A percentile compares a stretch with the other conserved stretches of the same genome.
Evolutionary conservation across 345 rosid genomes (phyloP).

Genomic region (Eucalyptus urophylla): DNA sequence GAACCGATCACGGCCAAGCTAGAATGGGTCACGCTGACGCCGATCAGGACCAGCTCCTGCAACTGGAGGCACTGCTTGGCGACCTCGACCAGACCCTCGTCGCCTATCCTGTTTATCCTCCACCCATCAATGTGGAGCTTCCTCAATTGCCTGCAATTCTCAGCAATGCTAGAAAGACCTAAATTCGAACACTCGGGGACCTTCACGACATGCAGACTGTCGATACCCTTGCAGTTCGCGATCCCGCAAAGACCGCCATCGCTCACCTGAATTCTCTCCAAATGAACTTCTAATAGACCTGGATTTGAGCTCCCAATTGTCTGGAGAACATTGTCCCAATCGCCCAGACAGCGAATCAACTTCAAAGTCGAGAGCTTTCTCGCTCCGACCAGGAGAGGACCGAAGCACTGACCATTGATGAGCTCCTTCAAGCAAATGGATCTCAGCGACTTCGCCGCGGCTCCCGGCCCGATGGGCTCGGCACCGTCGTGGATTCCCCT

Average conservation of each 20-base stretch:
- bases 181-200: constrained; percentile 64
- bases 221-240: constrained; percentile 46
- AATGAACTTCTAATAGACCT: constrained; percentile 41
- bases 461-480: constrained; percentile 21
- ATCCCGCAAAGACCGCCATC: constrained; percentile 49
- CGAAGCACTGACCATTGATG: constrained; percentile 64
- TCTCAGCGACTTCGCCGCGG: constrained; percentile 29
- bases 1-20: constrained; percentile 42
- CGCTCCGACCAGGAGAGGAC: constrained; percentile 33
- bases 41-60: constrained; percentile 74
- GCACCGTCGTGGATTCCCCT: constrained; percentile 38
- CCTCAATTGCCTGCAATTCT: constrained; percentile 54
- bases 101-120: constrained; percentile 77
- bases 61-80: constrained; percentile 50
- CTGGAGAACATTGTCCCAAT: constrained; percentile 63
- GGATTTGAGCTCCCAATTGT: constrained; percentile 21
- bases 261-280: constrained; percentile 75
- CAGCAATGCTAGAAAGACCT: constrained; percentile 53
- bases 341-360: constrained; percentile 69
- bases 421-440: constrained; percentile 73
- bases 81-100: constrained; percentile 68
- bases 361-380: constrained; percentile 45
- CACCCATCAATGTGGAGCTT: constrained; percentile 90
- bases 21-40: constrained; percentile 54
- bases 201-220: constrained; percentile 65